These are phyloP conservation scores for Pythium insidiosum DNA, from an alignment of 352 stramenopile genomes.

Conservation along the genomic window DNA sequence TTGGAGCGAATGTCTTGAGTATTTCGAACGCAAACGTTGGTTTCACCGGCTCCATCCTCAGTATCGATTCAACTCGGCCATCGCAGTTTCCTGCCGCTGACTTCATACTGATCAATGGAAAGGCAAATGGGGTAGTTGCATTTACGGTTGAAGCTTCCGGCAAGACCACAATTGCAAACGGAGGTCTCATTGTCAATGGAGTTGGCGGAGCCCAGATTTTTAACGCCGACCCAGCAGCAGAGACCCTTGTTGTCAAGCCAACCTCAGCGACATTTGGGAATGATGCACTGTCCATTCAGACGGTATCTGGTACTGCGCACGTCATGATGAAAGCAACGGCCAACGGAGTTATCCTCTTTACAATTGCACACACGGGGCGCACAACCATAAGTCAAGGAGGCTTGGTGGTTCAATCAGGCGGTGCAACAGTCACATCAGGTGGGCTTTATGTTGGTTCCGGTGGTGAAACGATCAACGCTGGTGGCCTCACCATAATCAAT, in stretches of 20 bases:
- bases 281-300: slow-evolving; percentile 29
- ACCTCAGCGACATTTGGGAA: slow-evolving; percentile 17
- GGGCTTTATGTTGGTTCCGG: too few relatives aligned
- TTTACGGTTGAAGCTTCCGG: slow-evolving; percentile 45
- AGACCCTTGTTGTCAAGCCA: slow-evolving; percentile 23
- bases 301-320: slow-evolving; percentile 24
- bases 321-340: slow-evolving; percentile 34
- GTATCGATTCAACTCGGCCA: slow-evolving; percentile 9
- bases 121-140: slow-evolving; percentile 13
- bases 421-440: slow-evolving; percentile 2
- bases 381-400: slow-evolving; percentile 36
- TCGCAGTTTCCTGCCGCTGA: slow-evolving; percentile 23
- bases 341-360: slow-evolving; percentile 24
- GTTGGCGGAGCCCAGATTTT: slow-evolving; percentile 22
- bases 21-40: slow-evolving; percentile 17
- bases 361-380: slow-evolving; percentile 29
- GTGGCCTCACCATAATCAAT: too few relatives aligned
- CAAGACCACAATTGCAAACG: slow-evolving; percentile 35
- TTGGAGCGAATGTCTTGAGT: slow-evolving; percentile 11
- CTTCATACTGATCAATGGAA: slow-evolving; percentile 30
- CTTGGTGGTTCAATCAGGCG: slow-evolving; percentile 27
- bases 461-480: too few relatives aligned
- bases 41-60: slow-evolving; percentile 23
- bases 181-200: slow-evolving; percentile 27
- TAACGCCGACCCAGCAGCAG: slow-evolving; percentile 15